Evolutionary conservation across 2,329 filamentous ascomycete species (phyloP).

Genomic region (Nemania sp.): DNA sequence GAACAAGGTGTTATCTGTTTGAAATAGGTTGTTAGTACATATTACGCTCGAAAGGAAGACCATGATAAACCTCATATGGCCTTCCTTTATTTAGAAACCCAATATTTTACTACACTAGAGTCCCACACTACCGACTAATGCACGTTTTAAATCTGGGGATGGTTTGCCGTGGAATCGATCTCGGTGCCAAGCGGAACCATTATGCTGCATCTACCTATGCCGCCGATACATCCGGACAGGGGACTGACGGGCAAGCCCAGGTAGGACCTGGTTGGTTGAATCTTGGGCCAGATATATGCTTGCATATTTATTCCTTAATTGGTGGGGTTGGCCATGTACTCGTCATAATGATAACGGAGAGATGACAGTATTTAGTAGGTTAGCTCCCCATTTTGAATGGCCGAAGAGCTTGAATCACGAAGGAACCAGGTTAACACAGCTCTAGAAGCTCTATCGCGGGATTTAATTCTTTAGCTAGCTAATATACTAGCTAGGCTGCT

Average conservation of each 20-base stretch:
- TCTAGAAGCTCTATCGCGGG: neutral
- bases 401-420: neutral
- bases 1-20: slow-evolving; percentile 5
- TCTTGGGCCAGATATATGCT: neutral
- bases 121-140: neutral
- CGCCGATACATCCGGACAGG: slow-evolving; percentile 11
- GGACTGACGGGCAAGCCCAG: slow-evolving; percentile 9
- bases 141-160: neutral
- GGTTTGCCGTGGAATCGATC: neutral
- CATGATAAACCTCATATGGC: no score
- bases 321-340: slow-evolving; percentile 21
- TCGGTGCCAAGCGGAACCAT: neutral
- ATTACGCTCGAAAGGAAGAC: neutral
- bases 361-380: neutral
- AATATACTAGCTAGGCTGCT: neutral
- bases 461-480: neutral
- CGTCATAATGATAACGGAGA: slow-evolving; percentile 21
- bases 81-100: no score
- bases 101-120: no score
- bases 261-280: slow-evolving; percentile 11
- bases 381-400: no score
- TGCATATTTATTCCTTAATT: slow-evolving; percentile 3
- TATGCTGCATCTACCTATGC: slow-evolving; percentile 1
- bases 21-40: neutral
- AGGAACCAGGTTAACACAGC: slow-evolving; percentile 21